Evolutionary conservation across 164 flowering plant genomes (phyloP), one percentile per base, ranked within the genome.

Genomic region (Magnolia kwangsiensis): DNA sequence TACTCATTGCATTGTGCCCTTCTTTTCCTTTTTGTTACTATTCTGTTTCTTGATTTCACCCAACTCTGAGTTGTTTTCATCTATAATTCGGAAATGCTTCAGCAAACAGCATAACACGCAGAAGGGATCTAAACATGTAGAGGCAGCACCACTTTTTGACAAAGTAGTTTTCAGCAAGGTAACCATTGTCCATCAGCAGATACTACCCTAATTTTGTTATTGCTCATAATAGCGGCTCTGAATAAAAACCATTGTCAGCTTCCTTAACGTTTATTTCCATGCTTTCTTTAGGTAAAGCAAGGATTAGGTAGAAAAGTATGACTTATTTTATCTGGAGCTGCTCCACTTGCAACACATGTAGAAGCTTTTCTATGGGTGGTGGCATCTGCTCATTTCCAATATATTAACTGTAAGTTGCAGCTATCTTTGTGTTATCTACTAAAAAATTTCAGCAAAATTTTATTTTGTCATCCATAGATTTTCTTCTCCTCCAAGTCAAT

Each of bases 311-410:
- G 99, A 24, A 89, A 81, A 8, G 88, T 96, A 29, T 85, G 98
- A 19, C 88, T 96, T 19, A 92, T 96, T 80, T 80, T 96, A 63
- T 96, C 98, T 78, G 99, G 99, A 77, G 99, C 93, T 51, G 99
- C 98, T 50, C 98, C 99, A 69, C 96, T 96, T 76, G 82, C 98
- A 78, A 59, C 82, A 61, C 92, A 86, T 77, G 98, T 96, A 21
- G 98, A 96, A 83, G 81, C 92, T 14, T 96, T 83, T 81, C 81
- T 96, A 63, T 83, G 97, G 55, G 98, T 96, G 55, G 98, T 92
- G 74, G 76, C 99, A 18, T 94, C 98, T 84, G 86, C 92, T 75
- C 91, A 94, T 84, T n/a, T n/a, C n/a, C n/a, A n/a, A n/a, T n/a
- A n/a, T n/a, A n/a, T n/a, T n/a, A n/a, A n/a, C n/a, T n/a, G n/a